Evolutionary conservation across 208 protist genomes (phyloP).

Genomic region (Acanthamoeba sp.): DNA sequence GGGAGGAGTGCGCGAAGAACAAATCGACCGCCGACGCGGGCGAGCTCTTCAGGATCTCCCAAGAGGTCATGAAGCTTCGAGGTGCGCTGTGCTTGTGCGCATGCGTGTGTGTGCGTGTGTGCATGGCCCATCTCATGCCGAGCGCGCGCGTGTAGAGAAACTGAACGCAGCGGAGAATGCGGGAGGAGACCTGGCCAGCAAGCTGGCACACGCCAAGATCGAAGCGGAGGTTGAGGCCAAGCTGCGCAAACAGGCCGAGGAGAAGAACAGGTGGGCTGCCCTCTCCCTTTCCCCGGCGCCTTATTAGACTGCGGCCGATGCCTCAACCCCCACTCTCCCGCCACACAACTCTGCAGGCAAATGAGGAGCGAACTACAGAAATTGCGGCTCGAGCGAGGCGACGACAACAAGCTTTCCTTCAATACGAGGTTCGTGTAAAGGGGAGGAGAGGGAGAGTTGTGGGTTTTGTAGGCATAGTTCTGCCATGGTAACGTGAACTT

Average conservation of each 20-base stretch:
- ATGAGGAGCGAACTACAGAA: not conserved
- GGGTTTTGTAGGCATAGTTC: not conserved
- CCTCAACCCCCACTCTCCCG: not conserved
- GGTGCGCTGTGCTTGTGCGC: not conserved
- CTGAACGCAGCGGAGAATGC: not conserved
- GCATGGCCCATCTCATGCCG: not conserved
- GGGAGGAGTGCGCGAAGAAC: slow-evolving; percentile 8
- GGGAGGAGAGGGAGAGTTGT: too few relatives aligned
- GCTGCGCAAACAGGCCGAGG: slow-evolving; percentile 1
- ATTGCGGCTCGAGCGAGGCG: slow-evolving; percentile 15
- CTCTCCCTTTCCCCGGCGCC: not conserved
- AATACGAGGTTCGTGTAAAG: not conserved
- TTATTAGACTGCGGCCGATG: too few relatives aligned
- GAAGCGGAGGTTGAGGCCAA: not conserved
- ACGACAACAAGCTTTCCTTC: not conserved
- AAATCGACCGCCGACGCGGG: not conserved
- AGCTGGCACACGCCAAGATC: not conserved
- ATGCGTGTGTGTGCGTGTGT: too few relatives aligned
- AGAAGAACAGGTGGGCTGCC: not conserved
- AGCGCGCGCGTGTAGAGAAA: not conserved
- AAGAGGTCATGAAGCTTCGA: slow-evolving; percentile 1
- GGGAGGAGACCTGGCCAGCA: not conserved
- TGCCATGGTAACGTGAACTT: too few relatives aligned
- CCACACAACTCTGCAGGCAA: not conserved
- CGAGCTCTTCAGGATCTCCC: slow-evolving; percentile 5